A percentile compares a stretch with the other conserved stretches of the same genome.
Evolutionary conservation across 371 early-diverging fungal genomes (phyloP).

Genomic region (Zancudomyces culisetae): DNA sequence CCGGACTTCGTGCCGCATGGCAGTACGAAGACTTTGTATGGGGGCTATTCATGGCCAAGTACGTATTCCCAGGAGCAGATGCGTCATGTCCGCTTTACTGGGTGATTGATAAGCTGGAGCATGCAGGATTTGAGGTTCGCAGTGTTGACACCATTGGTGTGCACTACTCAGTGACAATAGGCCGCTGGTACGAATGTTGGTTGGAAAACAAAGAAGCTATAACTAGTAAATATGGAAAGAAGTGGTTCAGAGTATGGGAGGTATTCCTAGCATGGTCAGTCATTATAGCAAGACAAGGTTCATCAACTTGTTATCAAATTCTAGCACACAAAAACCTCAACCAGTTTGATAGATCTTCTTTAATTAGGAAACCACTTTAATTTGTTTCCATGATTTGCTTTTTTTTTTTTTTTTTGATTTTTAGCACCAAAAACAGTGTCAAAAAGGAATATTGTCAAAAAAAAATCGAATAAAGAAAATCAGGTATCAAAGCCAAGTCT

Average conservation of each 20-base stretch:
- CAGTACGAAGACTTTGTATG: conserved; percentile 33
- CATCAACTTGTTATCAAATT: conserved; percentile 90
- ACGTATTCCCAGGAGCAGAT: conserved; percentile 96
- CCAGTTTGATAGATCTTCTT: conserved; percentile 58
- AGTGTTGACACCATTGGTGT: conserved; percentile 81
- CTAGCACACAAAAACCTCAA: conserved; percentile 91
- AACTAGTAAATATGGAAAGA: conserved; percentile 64
- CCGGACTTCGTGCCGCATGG: conserved; percentile 66
- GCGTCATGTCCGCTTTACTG: conserved; percentile 90
- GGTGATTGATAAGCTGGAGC: conserved; percentile 76
- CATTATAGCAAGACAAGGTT: conserved; percentile 85
- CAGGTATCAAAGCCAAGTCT: no score
- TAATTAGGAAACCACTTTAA: conserved; percentile 17
- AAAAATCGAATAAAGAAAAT: no score
- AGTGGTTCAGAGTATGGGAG: conserved; percentile 75
- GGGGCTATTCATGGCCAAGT: conserved; percentile 95
- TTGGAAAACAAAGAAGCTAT: conserved; percentile 72
- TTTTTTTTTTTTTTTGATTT: background rate
- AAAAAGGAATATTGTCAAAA: no score
- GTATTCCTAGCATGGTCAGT: conserved; percentile 92
- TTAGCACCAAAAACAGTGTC: no score
- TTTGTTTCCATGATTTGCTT: background rate
- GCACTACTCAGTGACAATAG: conserved; percentile 90
- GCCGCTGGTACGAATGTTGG: conserved; percentile 95
- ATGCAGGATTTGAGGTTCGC: conserved; percentile 79